Percentiles rank a stretch among this genome's conserved stretches.
Evolutionary conservation across 768 basidiomycete genomes (phyloP).

Genomic region (Lenzites betulinus): DNA sequence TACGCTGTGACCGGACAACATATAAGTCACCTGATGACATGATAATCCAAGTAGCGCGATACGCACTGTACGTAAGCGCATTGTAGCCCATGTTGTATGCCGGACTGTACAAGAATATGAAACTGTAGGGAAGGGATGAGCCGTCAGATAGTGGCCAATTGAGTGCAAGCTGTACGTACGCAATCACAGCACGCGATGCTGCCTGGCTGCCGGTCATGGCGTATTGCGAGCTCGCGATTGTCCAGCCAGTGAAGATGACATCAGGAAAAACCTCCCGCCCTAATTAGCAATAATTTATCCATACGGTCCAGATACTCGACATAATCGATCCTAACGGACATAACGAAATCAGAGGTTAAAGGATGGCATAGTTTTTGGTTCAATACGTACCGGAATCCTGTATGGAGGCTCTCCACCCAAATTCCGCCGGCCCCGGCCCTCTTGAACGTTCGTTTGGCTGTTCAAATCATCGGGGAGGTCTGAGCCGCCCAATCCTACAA

Average conservation of each 20-base stretch:
- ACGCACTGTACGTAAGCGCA: constrained; percentile 55
- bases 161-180: constrained; percentile 32
- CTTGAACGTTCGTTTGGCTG: no score
- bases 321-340: no score
- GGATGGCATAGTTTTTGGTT: no score
- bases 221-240: constrained; percentile 53
- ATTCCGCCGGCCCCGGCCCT: no score
- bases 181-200: constrained; percentile 52
- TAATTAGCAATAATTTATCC: no score
- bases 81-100: constrained; percentile 59
- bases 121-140: constrained; percentile 26
- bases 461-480: no score
- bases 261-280: no score
- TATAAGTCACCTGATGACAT: neutral
- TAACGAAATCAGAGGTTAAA: no score
- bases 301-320: no score
- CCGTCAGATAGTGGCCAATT: neutral
- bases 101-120: constrained; percentile 60
- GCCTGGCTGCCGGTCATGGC: constrained; percentile 42
- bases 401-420: no score
- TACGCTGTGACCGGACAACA: constrained; percentile 45
- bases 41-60: neutral
- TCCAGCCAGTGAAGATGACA: constrained; percentile 56
- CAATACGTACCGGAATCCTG: no score
- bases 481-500: no score